Base-by-base conservation (phyloP, 805 yeast species). In the Pichia gijzeniarum region DNA sequence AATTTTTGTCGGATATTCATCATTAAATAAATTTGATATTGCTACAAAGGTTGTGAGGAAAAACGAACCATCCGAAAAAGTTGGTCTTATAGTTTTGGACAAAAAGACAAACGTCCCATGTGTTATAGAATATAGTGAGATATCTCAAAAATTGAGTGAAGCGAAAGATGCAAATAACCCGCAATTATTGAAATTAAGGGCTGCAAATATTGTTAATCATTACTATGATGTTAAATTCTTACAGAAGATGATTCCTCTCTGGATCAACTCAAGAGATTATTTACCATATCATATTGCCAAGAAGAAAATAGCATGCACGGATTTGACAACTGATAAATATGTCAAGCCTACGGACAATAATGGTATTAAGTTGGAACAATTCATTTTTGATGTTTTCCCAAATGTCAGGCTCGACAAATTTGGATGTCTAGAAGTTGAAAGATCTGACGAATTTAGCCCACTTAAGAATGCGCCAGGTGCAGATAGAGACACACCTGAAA, bases 191-290 rank as follows among this genome's bases (percentile, higher is more conserved):
- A 76, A 76, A 52, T 76, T 88, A 55, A 77, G 98, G 55, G 96
- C 98, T 4, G 99, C 96, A 21, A 93, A 93, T 65, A 93, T 93
- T 52, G 99, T 93, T 45, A 93, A 93, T 63, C 99, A 93, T 66
- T 93, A 90, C 66, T 93, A 91, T 65, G 82, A 90, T 4, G 86
- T 86, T 38, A 82, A 76, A n/a, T 76, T 89, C 57, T 69, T 93
- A 56, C 63, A 67, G 22, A 53, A 67, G 28, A 70, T 71, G 65
- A 71, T 89, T 49, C 82, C 84, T 4, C 59, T 69, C 25, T 90
- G 96, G 96, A 74, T 79, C 52, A 62, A 75, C 3, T 75, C 83
- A 28, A 79, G 78, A 58, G 69, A 73, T 52, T 70, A 64, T 54
- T 73, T 93, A 59, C 97, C 98, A n/a, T 91, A 82, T 70, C 99